A percentile compares a stretch with the other conserved stretches of the same genome.
These are phyloP conservation scores for Candida anglica DNA, from an alignment of 805 yeast species.

Conservation along the genomic window DNA sequence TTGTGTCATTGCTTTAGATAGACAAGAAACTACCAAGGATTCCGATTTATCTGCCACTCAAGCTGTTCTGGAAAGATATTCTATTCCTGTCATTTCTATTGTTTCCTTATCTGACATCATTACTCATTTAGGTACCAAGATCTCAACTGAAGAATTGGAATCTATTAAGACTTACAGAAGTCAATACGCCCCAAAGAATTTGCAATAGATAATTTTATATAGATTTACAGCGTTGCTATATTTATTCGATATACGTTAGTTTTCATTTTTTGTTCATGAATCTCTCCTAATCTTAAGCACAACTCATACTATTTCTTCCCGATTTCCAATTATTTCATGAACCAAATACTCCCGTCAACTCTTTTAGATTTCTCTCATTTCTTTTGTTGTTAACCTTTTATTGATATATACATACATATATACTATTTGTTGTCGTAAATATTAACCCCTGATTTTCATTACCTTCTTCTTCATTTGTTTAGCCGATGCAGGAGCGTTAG, in stretches of 20 bases:
- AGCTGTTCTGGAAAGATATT: conserved; percentile 65
- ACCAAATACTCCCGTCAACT: no score
- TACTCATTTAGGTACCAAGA: conserved; percentile 50
- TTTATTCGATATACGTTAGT: no score
- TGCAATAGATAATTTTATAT: no score
- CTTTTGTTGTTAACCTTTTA: no score
- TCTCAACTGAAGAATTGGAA: conserved; percentile 54
- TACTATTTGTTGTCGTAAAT: not conserved
- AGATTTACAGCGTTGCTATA: no score
- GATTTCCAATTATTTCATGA: no score
- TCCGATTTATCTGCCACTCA: conserved; percentile 74
- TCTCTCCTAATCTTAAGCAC: no score
- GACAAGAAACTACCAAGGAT: conserved; percentile 84
- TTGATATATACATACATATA: no score
- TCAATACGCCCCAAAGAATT: conserved; percentile 46
- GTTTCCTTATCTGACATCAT: conserved; percentile 75
- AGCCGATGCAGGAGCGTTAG: no score
- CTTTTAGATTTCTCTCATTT: no score
- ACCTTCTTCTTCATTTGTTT: conserved; percentile 52
- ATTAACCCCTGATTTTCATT: conserved; percentile 55
- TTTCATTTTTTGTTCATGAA: no score
- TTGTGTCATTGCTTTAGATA: conserved; percentile 85
- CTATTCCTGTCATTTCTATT: conserved; percentile 81
- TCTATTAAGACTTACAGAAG: conserved; percentile 57
- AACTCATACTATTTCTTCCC: not conserved